phyloP scores from a whole-genome alignment of 192 early-diverging fungal genomes.

The Umbelopsis isabellina region DNA sequence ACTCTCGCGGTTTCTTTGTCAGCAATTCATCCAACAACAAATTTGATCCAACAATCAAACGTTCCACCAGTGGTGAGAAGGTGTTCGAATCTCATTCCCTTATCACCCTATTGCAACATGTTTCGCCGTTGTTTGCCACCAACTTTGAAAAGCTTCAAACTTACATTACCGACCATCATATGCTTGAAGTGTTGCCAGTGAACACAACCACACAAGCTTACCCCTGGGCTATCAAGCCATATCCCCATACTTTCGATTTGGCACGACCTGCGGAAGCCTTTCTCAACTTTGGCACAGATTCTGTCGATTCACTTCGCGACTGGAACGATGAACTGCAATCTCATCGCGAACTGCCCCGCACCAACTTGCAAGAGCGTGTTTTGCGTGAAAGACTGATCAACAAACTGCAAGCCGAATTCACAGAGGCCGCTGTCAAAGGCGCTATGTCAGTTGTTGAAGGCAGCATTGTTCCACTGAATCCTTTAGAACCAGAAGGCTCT shows the following conservation, averaged over 20 bases:
- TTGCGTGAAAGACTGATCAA: slow-evolving; percentile 82
- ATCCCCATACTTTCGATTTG: slow-evolving; percentile 59
- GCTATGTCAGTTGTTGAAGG: slow-evolving; percentile 85
- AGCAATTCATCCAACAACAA: slow-evolving; percentile 74
- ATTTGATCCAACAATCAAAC: slow-evolving; percentile 62
- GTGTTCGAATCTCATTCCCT: slow-evolving; percentile 63
- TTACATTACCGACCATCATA: slow-evolving; percentile 65
- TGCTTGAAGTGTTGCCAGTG: slow-evolving; percentile 80
- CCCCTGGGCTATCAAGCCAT: slow-evolving; percentile 80
- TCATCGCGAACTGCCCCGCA: slow-evolving; percentile 80
- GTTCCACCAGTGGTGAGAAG: slow-evolving; percentile 43
- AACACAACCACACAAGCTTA: slow-evolving; percentile 67
- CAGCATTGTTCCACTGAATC: slow-evolving; percentile 77
- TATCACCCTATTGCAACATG: slow-evolving; percentile 62
- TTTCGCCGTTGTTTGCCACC: slow-evolving; percentile 72
- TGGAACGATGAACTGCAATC: slow-evolving; percentile 98
- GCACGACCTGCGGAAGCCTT: slow-evolving; percentile 67
- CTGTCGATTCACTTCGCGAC: slow-evolving; percentile 77
- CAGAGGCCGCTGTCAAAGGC: slow-evolving; percentile 85
- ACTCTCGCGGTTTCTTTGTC: slow-evolving; percentile 85
- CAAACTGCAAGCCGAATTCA: slow-evolving; percentile 89
- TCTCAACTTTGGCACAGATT: slow-evolving; percentile 61
- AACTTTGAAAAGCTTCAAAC: slow-evolving; percentile 70
- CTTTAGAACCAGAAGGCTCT: slow-evolving; percentile 69
- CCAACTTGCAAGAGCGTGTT: slow-evolving; percentile 80